These are phyloP conservation scores for Aspergillus fructus DNA, from an alignment of 2,329 filamentous ascomycete species.

Conservation along the genomic window DNA sequence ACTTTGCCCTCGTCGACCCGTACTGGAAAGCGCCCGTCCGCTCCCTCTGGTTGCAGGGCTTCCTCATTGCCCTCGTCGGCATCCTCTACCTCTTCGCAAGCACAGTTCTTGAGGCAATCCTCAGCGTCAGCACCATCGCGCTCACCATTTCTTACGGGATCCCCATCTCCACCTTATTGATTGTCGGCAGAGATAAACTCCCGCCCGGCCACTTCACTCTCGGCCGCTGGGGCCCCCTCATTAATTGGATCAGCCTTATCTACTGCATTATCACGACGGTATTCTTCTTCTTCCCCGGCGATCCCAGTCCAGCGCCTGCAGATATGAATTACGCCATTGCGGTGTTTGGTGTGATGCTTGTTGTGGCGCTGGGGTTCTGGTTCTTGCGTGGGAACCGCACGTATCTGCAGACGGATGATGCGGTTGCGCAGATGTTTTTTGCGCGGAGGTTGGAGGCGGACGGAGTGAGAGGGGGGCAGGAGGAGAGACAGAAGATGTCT, in stretches of 20 bases:
- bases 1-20: slow-evolving; percentile 47
- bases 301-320: slow-evolving; percentile 43
- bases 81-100: slow-evolving; percentile 56
- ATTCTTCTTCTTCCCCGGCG: slow-evolving; percentile 56
- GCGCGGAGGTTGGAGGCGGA: slow-evolving; percentile 9
- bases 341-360: slow-evolving; percentile 57
- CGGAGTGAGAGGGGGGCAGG: background rate
- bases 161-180: slow-evolving; percentile 51
- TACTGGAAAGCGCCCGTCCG: slow-evolving; percentile 55
- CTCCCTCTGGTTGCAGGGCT: slow-evolving; percentile 53
- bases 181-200: slow-evolving; percentile 54
- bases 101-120: slow-evolving; percentile 54
- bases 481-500: background rate
- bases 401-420: slow-evolving; percentile 34
- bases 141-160: slow-evolving; percentile 54
- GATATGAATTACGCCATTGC: slow-evolving; percentile 61
- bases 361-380: slow-evolving; percentile 54
- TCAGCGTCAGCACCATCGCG: slow-evolving; percentile 58
- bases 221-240: slow-evolving; percentile 42
- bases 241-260: slow-evolving; percentile 52
- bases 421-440: slow-evolving; percentile 26
- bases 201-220: slow-evolving; percentile 47
- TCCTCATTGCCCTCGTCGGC: slow-evolving; percentile 50
- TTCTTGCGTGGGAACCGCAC: slow-evolving; percentile 46
- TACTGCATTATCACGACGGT: slow-evolving; percentile 55